phyloP scores from a whole-genome alignment of 257 asterid species.

The Nicotiana benthamiana region DNA sequence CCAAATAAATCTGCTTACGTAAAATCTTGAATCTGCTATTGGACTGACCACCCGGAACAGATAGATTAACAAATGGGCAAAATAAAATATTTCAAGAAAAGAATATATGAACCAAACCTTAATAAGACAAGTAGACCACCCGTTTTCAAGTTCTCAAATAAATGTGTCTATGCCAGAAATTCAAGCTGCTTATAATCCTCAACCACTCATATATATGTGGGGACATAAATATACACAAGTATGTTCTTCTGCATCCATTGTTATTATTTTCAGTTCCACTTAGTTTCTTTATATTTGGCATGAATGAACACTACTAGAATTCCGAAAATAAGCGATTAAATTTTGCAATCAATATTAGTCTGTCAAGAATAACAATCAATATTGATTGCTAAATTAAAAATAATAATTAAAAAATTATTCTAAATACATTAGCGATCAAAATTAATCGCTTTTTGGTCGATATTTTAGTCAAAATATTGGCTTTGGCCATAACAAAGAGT shows the following conservation, averaged over 20 bases:
- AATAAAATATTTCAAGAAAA: not conserved
- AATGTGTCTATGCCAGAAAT: not conserved
- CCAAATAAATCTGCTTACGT: too few species aligned
- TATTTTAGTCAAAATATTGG: too few species aligned
- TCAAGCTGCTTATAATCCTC: not conserved
- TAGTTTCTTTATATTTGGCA: not conserved
- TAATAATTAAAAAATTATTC: too few species aligned
- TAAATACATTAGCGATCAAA: too few species aligned
- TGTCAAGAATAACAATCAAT: too few species aligned
- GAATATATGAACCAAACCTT: slow-evolving; percentile 12
- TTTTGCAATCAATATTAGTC: too few species aligned
- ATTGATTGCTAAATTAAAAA: too few species aligned
- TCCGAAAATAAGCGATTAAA: too few species aligned
- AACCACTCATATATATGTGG: not conserved
- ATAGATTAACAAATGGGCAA: not conserved
- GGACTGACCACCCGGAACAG: not conserved
- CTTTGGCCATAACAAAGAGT: too few species aligned
- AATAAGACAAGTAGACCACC: not conserved
- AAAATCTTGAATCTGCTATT: too few species aligned
- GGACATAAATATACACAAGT: not conserved
- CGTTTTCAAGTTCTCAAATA: not conserved
- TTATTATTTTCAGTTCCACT: not conserved
- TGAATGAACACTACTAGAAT: too few species aligned
- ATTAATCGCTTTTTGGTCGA: too few species aligned
- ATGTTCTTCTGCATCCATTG: not conserved